These are phyloP conservation scores for Eucalyptus sideroxylon DNA, from an alignment of 345 rosid genomes.

Conservation along the genomic window DNA sequence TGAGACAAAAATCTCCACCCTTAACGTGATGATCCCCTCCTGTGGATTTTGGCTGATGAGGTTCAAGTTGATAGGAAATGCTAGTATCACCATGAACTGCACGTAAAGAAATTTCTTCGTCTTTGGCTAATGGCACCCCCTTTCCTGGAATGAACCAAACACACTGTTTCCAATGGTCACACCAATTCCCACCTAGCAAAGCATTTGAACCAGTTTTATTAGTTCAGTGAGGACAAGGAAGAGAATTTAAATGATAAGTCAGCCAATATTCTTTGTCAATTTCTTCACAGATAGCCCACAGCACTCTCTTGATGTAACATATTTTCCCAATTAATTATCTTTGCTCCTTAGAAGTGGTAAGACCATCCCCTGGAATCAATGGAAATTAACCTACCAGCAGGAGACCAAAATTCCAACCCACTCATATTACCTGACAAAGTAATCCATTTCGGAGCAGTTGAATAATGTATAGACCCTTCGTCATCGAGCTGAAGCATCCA, in stretches of 20 bases:
- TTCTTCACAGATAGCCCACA: neutral
- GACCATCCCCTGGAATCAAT: neutral
- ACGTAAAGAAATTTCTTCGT: slow-evolving; percentile 39
- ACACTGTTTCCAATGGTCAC: slow-evolving; percentile 99
- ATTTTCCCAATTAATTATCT: neutral
- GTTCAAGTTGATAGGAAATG: slow-evolving; percentile 45
- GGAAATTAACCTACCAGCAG: neutral
- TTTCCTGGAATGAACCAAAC: slow-evolving; percentile 70
- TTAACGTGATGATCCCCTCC: neutral
- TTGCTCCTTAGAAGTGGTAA: neutral
- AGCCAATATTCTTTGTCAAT: neutral
- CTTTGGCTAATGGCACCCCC: slow-evolving; percentile 39
- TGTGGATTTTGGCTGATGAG: slow-evolving; percentile 9
- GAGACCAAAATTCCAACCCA: slow-evolving; percentile 2
- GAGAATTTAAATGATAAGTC: neutral
- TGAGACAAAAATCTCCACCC: slow-evolving; percentile 35
- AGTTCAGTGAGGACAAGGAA: neutral
- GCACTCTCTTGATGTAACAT: neutral
- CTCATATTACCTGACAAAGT: slow-evolving; percentile 29
- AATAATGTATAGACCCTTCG: slow-evolving; percentile 73
- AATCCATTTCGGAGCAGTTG: slow-evolving; percentile 91
- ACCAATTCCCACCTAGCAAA: slow-evolving; percentile 66
- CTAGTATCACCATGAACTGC: slow-evolving; percentile 60
- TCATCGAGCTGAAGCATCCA: slow-evolving; percentile 90
- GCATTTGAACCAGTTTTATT: neutral